Evolutionary conservation across 2,329 filamentous ascomycete species (phyloP), one percentile per base, ranked within the genome.

Genomic region (Sarocladium strictum): DNA sequence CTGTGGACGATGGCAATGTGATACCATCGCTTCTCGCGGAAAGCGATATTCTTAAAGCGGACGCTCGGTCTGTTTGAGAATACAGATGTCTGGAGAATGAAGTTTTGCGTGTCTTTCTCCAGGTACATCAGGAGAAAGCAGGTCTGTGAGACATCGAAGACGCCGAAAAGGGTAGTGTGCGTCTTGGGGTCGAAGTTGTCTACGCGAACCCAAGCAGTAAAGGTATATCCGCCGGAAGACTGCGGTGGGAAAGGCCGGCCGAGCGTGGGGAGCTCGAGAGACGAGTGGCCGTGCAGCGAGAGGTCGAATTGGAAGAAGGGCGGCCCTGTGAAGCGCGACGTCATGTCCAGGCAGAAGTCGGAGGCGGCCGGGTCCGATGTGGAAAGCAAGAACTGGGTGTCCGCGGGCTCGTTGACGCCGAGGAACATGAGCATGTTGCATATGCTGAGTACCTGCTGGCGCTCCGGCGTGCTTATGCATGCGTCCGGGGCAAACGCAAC

Each of bases 1-100:
- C 87, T 85, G 69, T 99, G 94, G 23, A 94, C 89, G 58, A 99
- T 74, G 41, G 87, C 90, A 62, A 99, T 83, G 69, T 99, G 94
- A 69, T 99, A 99, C 94, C 94, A 99, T 62, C 76, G 79, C 54
- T 84, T 81, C 58, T 88, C 79, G 61, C 85, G 76, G 64, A 99
- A 97, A 1, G 79, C 75, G 11, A 86, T 82, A 2, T 87, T 87
- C 67, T 94, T 96, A 77, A 99, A 99, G 55, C 94, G 84, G 47
- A 99, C 89, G 69, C 93, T 97, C 2, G 94, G 93, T 56, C 88
- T 84, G 53, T 84, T 79, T 9, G 91, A 91, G 53, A 85, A 89
- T 57, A 97, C 88, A 17, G 94, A 97, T 7, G 95, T 97, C 71
- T 99, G 94, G 5, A 99, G 76, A 61, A 99, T 99, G 61, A 99